Base-by-base conservation (phyloP, 257 asterid species). In the Mitragyna speciosa region DNA sequence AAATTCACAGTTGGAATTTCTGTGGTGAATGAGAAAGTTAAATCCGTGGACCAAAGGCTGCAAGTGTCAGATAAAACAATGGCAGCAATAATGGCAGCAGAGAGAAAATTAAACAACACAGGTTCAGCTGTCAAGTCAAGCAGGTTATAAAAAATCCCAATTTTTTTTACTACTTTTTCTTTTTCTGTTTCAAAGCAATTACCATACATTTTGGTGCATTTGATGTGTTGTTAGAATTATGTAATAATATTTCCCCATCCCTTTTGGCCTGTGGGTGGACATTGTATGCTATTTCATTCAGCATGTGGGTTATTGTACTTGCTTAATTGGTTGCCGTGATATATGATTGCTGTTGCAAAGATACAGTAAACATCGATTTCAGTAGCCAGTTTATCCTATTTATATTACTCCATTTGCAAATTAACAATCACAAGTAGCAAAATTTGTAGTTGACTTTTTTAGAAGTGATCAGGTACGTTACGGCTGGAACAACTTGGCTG, bases 61-160 rank as follows among this genome's bases (percentile, higher is more conserved):
- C 98, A 95, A 85, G 97, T 95, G 69, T 95, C 99, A 6, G 98
- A 93, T 82, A 95, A 93, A 87, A 94, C 99, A 39, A 90, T 93
- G 96, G 95, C 99, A 64, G 99, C 98, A 77, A 77, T 95, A 76
- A 72, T 93, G 93, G 97, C 97, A 59, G 98, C 99, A 41, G 99
- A 95, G 80, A 89, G 97, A 82, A 95, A 93, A 86, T 58, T 93
- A 84, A 95, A 93, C 80, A 89, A 90, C 85, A 95, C 99, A 74
- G 99, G 99, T 75, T 89, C 99, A 74, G 99, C 97, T 80, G 98
- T 95, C 87, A 95, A 93, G 86, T 90, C 99, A 76, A 95, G 99
- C 97, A 95, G 98, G 98, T 93, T 66, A 79, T 87, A 56, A 59
- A 71, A 66, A 69, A 0, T 67, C 19, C 52, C 72, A 75, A 30